A percentile compares a stretch with the other conserved stretches of the same genome.
phyloP scores from a whole-genome alignment of 805 yeast genomes.

The Hanseniaspora taiwanica region DNA sequence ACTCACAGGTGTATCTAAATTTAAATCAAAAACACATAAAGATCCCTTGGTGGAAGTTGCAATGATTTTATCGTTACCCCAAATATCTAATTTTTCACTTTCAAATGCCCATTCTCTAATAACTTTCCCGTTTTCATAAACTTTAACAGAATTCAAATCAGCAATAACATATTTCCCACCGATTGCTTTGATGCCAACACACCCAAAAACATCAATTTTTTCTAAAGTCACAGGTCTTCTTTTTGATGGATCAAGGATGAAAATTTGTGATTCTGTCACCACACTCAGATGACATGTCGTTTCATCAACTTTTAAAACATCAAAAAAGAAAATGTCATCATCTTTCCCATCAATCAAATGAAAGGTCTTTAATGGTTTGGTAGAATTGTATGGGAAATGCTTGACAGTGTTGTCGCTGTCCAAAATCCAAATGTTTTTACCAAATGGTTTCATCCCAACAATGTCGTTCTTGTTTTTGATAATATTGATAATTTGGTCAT shows the following conservation, averaged over 20 bases:
- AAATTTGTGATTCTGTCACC: conserved; percentile 31
- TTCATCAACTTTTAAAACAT: conserved; percentile 10
- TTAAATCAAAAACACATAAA: conserved; percentile 18
- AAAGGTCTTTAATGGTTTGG: conserved; percentile 24
- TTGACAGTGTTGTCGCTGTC: conserved; percentile 23
- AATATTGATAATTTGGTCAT: conserved; percentile 24
- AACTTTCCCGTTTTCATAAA: conserved; percentile 6
- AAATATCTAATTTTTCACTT: conserved; percentile 11
- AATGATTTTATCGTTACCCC: conserved; percentile 11
- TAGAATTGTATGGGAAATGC: conserved; percentile 18
- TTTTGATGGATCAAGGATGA: conserved; percentile 48
- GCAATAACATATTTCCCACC: conserved; percentile 15
- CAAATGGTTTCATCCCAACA: conserved; percentile 24
- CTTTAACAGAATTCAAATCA: conserved; percentile 8
- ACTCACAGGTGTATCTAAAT: conserved; percentile 24
- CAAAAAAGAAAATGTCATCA: conserved; percentile 20
- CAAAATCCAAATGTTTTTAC: conserved; percentile 22
- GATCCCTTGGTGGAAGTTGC: conserved; percentile 13
- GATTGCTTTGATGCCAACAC: conserved; percentile 9
- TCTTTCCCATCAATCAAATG: conserved; percentile 22
- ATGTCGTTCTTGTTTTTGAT: conserved; percentile 24
- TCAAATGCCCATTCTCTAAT: conserved; percentile 14
- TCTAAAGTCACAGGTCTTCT: conserved; percentile 20
- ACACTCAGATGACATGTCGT: conserved; percentile 18
- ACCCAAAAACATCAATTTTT: conserved; percentile 12